A percentile compares a stretch with the other conserved stretches of the same genome.
Evolutionary conservation across 495 filamentous ascomycete species (phyloP).

Genomic region (Aspergillus sparsus): DNA sequence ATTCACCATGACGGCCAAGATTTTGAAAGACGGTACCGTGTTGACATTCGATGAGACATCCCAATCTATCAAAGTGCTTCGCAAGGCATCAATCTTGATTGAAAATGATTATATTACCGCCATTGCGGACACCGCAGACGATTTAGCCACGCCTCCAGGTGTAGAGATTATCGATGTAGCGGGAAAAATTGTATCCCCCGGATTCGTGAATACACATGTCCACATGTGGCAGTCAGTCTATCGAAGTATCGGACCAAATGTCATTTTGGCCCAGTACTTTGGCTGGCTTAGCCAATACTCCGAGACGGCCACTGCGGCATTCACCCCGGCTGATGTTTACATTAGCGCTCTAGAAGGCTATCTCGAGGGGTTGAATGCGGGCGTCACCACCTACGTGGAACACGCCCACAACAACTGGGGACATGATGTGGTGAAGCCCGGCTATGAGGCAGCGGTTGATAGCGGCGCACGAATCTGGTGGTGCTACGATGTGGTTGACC

Average conservation of each 20-base stretch:
- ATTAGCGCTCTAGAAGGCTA: slow-evolving; percentile 6
- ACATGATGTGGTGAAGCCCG: background rate
- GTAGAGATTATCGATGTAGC: slow-evolving; percentile 41
- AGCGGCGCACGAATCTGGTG: slow-evolving; percentile 8
- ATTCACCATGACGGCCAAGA: slow-evolving; percentile 13
- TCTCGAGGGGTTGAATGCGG: slow-evolving; percentile 9
- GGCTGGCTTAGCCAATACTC: slow-evolving; percentile 1
- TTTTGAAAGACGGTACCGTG: slow-evolving; percentile 40
- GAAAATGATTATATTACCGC: slow-evolving; percentile 40
- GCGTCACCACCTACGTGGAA: slow-evolving; percentile 4
- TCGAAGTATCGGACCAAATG: slow-evolving; percentile 1
- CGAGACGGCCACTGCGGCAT: background rate
- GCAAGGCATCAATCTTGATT: slow-evolving; percentile 40
- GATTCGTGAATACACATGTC: slow-evolving; percentile 14
- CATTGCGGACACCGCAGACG: slow-evolving; percentile 22
- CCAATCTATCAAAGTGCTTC: slow-evolving; percentile 38
- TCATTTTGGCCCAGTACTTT: slow-evolving; percentile 5
- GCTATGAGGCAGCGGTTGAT: slow-evolving; percentile 3
- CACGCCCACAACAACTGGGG: slow-evolving; percentile 13
- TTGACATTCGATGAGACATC: slow-evolving; percentile 39
- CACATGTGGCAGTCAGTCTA: slow-evolving; percentile 11
- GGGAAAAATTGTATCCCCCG: slow-evolving; percentile 8
- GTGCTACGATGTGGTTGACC: slow-evolving; percentile 8
- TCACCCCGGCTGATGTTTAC: slow-evolving; percentile 1
- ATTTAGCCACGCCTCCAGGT: slow-evolving; percentile 13